Base-by-base conservation (phyloP, 768 basidiomycete genomes). In the Tylopilus subfusipes region DNA sequence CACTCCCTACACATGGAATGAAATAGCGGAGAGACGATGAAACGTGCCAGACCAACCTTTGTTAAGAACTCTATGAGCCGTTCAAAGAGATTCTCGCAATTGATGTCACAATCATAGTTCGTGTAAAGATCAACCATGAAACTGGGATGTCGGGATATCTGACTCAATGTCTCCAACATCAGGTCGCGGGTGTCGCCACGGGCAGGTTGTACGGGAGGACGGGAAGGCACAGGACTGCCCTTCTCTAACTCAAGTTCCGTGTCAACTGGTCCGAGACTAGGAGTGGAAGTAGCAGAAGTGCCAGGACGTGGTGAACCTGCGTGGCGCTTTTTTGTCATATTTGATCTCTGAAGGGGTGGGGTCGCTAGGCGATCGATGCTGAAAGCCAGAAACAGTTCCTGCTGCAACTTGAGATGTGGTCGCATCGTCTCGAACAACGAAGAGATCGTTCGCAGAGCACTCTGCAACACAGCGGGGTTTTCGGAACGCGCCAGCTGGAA, bases 81-180 rank as follows among this genome's bases (percentile, higher is more conserved):
- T 67, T 98, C 95, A 62, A 95, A 96, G 52, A 98, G 72, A 68
- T 98, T 96, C 74, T 98, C 97, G 69, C 92, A 93, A 65, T 98
- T 96, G 59, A 89, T 84, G 64, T 97, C 93, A 65, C 94, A 98
- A 67, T 99, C 97, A 70, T 98, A 99, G 69, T 98, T 99, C 51
- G 85, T 80, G 75, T 93, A 99, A 14, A 97, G 76, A 64, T 98
- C 93, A 43, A 96, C 91, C 89, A 97, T 93, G 75, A 96, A 95
- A 66, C 86, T 90, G 2, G 90, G 83, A 62, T 89, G 84, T 3
- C 88, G 78, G 16, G 90, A 86, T 42, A 95, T 82, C 50, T 90
- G 87, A 50, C 81, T 81, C 24, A 98, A 74, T 5, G 89, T 89
- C 70, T 98, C 96, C 54, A 99, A 75, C 63, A 98, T 85, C 52